Conservation (phyloP, 345 rosid genomes). For the Syzygium aromaticum region DNA sequence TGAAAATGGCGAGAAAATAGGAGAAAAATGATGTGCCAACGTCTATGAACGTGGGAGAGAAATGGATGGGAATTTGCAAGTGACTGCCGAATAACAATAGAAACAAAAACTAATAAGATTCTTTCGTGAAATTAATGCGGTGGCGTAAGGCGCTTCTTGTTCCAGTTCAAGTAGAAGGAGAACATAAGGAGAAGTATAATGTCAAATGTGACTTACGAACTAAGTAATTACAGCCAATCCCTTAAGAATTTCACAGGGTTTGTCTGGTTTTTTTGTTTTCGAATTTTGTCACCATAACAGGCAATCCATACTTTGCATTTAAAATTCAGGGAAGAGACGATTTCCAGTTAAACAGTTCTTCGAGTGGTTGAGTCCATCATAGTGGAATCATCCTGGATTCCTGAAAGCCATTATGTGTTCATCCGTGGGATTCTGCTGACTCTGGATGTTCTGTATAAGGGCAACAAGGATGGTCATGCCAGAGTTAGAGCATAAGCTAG, state of each 20-base stretch:
- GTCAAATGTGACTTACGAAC: accelerated
- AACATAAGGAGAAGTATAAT: accelerated
- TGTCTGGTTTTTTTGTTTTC: accelerated
- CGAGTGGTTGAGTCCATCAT: conserved; percentile 65
- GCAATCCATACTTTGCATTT: background rate
- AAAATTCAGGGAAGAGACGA: conserved; percentile 72
- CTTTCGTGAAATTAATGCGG: too few species aligned
- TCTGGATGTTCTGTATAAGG: conserved; percentile 63
- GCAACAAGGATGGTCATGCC: conserved; percentile 84
- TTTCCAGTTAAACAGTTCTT: conserved; percentile 81
- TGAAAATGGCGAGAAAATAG: too few species aligned
- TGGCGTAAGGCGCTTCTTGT: background rate
- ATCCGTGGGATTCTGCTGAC: conserved; percentile 65
- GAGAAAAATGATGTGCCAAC: too few species aligned
- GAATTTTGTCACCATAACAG: background rate
- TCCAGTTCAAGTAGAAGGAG: background rate
- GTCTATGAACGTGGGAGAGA: background rate
- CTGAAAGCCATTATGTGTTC: conserved; percentile 38
- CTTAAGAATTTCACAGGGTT: background rate
- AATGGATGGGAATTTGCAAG: background rate
- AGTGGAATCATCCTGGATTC: conserved; percentile 52
- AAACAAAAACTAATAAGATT: background rate
- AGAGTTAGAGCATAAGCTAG: conserved; percentile 39
- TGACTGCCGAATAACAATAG: background rate
- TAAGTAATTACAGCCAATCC: accelerated